Percentiles rank a stretch among this genome's conserved stretches.
phyloP scores from a whole-genome alignment of 345 rosid genomes.

The Rhodomyrtus tomentosa region DNA sequence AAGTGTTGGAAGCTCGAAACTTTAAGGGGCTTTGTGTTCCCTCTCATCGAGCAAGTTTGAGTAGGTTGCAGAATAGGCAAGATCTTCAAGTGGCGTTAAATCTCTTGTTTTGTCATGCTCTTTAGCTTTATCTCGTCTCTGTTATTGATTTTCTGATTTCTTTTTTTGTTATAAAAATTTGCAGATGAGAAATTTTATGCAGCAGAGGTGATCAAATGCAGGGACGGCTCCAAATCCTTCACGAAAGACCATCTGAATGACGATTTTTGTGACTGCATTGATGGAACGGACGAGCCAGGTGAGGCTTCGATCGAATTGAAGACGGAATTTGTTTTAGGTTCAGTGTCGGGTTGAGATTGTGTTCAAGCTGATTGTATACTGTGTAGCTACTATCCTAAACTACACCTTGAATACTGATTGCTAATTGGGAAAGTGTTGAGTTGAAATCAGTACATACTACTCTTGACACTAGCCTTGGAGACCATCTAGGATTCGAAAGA shows the following conservation, averaged over 20 bases:
- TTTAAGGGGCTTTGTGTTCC: neutral
- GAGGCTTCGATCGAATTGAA: neutral
- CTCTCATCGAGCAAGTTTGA: neutral
- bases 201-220: conserved; percentile 62
- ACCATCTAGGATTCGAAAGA: neutral
- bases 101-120: neutral
- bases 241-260: conserved; percentile 75
- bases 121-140: neutral
- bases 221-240: conserved; percentile 74
- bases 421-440: neutral
- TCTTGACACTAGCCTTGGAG: neutral
- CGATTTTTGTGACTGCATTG: conserved; percentile 84
- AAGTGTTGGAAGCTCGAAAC: neutral
- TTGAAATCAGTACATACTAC: neutral
- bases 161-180: neutral
- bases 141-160: neutral
- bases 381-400: neutral
- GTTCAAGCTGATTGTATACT: neutral
- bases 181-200: conserved; percentile 67
- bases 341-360: neutral
- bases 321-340: neutral
- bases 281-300: conserved; percentile 98
- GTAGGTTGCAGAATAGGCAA: neutral
- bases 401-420: neutral
- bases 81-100: neutral